Percentiles rank a stretch among this genome's conserved stretches.
Evolutionary conservation across 148 eudicot genomes (phyloP).

Genomic region (Heliamphora exappendiculata): DNA sequence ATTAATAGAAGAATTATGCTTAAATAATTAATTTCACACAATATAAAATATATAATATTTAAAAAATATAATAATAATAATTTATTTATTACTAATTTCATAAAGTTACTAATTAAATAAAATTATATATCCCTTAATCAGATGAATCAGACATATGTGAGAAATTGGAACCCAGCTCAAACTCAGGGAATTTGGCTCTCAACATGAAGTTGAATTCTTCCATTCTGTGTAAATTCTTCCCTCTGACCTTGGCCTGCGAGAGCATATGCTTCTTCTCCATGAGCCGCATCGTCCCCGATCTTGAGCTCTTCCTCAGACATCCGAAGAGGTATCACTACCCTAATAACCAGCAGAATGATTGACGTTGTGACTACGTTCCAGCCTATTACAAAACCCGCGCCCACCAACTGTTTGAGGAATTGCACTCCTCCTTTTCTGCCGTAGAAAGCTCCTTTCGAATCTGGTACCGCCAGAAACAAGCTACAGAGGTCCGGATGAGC

Average conservation of each 20-base stretch:
- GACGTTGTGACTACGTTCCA: conserved; percentile 23
- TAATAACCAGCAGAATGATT: conserved; percentile 16
- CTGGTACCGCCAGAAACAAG: conserved; percentile 17
- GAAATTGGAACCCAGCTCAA: neutral
- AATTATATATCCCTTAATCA: no score
- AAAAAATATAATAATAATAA: no score
- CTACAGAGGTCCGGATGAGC: conserved; percentile 19
- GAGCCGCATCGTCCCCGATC: conserved; percentile 24
- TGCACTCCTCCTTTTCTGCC: conserved; percentile 9
- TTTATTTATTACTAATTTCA: no score
- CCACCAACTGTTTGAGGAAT: conserved; percentile 19
- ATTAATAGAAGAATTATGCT: no score
- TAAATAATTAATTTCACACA: no score
- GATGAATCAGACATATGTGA: neutral
- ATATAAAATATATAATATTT: no score
- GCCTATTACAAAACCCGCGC: conserved; percentile 17
- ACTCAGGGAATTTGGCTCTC: neutral
- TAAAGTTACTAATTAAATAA: no score
- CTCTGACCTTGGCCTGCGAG: conserved; percentile 21
- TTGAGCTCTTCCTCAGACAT: conserved; percentile 24
- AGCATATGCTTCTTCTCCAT: conserved; percentile 27
- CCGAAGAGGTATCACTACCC: conserved; percentile 8
- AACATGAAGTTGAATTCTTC: neutral
- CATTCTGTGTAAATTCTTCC: conserved; percentile 1
- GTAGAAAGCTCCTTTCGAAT: conserved; percentile 18